phyloP scores from a whole-genome alignment of 768 basidiomycete genomes.

The Boletus pseudopeckii region DNA sequence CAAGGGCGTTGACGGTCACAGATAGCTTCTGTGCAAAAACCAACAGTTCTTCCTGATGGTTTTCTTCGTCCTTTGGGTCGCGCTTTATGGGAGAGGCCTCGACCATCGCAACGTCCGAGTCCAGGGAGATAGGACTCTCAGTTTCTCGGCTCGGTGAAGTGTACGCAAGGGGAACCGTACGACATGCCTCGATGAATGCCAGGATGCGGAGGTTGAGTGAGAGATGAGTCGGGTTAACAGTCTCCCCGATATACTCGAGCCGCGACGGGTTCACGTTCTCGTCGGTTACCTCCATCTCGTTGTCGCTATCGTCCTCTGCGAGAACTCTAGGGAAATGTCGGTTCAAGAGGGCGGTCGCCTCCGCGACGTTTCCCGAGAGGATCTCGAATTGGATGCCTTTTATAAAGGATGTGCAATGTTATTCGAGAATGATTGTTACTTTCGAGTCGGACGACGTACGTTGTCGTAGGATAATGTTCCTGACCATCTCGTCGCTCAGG shows the following conservation, averaged over 20 bases:
- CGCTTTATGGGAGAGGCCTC: constrained; percentile 7
- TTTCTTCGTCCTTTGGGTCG: constrained; percentile 34
- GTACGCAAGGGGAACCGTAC: constrained; percentile 62
- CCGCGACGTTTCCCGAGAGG: constrained; percentile 70
- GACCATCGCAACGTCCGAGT: constrained; percentile 8
- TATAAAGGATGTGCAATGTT: neutral
- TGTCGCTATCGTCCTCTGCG: constrained; percentile 18
- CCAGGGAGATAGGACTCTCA: constrained; percentile 4
- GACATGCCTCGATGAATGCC: constrained; percentile 81
- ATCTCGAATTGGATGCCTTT: constrained; percentile 70
- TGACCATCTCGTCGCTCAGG: constrained; percentile 39
- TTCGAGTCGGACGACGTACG: constrained; percentile 35
- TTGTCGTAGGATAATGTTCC: constrained; percentile 50
- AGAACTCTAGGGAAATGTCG: constrained; percentile 75
- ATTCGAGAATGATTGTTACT: neutral
- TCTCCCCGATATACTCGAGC: constrained; percentile 51
- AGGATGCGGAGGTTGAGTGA: constrained; percentile 83
- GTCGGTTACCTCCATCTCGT: constrained; percentile 17
- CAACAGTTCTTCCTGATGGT: constrained; percentile 47
- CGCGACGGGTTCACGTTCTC: constrained; percentile 31
- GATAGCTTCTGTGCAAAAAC: constrained; percentile 65
- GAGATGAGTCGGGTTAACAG: constrained; percentile 73
- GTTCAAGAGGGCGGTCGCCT: constrained; percentile 65
- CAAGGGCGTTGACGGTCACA: constrained; percentile 54
- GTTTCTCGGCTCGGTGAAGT: constrained; percentile 18